phyloP scores from a whole-genome alignment of 1,284 basidiomycete genomes.

The Boletus sp. region DNA sequence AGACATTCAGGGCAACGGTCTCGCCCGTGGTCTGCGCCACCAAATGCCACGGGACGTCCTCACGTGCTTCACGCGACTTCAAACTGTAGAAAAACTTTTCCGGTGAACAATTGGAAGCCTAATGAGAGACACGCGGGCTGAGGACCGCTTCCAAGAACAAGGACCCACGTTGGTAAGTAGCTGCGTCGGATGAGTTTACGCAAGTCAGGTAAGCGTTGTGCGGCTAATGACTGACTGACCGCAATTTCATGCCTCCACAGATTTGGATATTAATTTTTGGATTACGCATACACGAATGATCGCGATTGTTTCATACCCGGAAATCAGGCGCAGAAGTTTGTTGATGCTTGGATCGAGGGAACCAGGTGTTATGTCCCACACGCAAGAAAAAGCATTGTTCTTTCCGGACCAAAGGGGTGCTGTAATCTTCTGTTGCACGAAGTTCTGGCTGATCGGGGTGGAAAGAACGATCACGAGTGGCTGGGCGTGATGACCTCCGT shows the following conservation, averaged over 20 bases:
- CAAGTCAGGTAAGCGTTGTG: constrained; percentile 14
- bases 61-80: constrained; percentile 13
- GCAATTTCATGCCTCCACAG: constrained; percentile 8
- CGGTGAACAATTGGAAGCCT: constrained; percentile 5
- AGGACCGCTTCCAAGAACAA: constrained; percentile 7
- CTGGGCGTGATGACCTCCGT: constrained; percentile 1
- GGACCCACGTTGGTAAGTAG: neutral
- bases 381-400: constrained; percentile 1
- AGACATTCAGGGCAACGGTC: constrained; percentile 27
- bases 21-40: constrained; percentile 26
- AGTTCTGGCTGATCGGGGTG: constrained; percentile 18
- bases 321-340: constrained; percentile 16
- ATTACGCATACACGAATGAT: constrained; percentile 13
- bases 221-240: constrained; percentile 3
- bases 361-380: constrained; percentile 8
- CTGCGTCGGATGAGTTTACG: constrained; percentile 8
- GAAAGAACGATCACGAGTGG: constrained; percentile 6
- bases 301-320: constrained; percentile 23
- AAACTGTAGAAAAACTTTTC: constrained; percentile 19
- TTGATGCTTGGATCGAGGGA: constrained; percentile 1
- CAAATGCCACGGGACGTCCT: constrained; percentile 15
- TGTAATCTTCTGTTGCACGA: neutral
- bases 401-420: neutral
- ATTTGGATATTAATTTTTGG: constrained; percentile 26
- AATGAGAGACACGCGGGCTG: constrained; percentile 12